Conservation (phyloP, 495 filamentous ascomycete species). For the Penicillium simplicissimum region DNA sequence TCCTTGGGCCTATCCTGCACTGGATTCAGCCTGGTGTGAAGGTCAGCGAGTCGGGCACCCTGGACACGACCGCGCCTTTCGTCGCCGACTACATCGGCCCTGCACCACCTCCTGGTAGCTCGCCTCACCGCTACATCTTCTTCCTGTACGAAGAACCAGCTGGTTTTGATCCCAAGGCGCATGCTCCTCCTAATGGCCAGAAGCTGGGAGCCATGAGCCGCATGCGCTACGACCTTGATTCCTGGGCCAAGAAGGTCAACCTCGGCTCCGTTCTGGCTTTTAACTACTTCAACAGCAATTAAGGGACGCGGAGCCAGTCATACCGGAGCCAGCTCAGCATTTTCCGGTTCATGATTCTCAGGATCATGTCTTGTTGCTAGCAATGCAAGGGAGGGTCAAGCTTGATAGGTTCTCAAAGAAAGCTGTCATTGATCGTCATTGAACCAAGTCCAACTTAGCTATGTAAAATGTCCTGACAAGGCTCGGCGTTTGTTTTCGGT, state of each 20-base stretch:
- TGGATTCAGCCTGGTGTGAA: conserved; percentile 52
- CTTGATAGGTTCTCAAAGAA: neutral
- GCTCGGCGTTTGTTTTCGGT: neutral
- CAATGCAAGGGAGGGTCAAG: neutral
- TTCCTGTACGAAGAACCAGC: conserved; percentile 58
- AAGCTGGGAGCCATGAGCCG: conserved; percentile 40
- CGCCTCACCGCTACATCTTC: conserved; percentile 58
- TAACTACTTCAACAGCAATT: conserved; percentile 55
- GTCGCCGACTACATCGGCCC: conserved; percentile 53
- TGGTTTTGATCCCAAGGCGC: conserved; percentile 44
- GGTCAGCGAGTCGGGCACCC: conserved; percentile 17
- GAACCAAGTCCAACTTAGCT: too few relatives aligned
- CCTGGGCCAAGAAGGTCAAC: conserved; percentile 46
- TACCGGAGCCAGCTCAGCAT: neutral
- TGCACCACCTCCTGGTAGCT: conserved; percentile 49
- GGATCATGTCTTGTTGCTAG: neutral
- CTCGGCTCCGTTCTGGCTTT: conserved; percentile 51
- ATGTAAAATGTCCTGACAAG: neutral
- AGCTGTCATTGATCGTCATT: neutral
- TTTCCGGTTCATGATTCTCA: neutral
- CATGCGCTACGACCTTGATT: conserved; percentile 54
- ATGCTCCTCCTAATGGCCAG: conserved; percentile 45
- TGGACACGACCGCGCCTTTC: conserved; percentile 29
- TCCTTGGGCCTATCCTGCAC: conserved; percentile 46
- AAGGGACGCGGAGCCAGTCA: neutral